Percentiles rank a stretch among this genome's conserved stretches.
phyloP scores from a whole-genome alignment of 345 rosid genomes.

The Ailanthus altissimus region DNA sequence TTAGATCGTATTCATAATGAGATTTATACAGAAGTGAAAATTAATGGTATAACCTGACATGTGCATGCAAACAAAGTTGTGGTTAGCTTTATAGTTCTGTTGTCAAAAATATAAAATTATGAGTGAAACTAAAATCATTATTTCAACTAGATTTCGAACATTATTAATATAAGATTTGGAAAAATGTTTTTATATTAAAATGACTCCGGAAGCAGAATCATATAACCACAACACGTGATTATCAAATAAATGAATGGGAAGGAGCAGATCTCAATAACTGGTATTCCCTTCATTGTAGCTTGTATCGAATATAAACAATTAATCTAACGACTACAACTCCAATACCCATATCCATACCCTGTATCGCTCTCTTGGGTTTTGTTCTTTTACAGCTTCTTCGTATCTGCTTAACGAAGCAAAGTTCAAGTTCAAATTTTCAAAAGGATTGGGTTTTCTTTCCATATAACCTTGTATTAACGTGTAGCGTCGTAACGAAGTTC shows the following conservation, averaged over 20 bases:
- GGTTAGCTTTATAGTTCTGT: not conserved
- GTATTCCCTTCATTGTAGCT: not conserved
- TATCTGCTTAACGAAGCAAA: too few relatives aligned
- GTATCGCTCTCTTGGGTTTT: slow-evolving; percentile 30
- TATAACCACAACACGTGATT: slow-evolving; percentile 26
- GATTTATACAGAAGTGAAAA: not conserved
- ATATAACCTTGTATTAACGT: not conserved
- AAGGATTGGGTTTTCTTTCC: not conserved
- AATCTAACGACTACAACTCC: not conserved
- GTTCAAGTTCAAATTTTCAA: slow-evolving; percentile 7
- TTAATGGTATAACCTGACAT: not conserved
- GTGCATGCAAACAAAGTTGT: not conserved
- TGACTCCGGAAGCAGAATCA: not conserved
- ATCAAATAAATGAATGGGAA: not conserved
- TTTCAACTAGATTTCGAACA: not conserved
- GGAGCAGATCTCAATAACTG: slow-evolving; percentile 1
- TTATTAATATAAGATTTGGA: not conserved
- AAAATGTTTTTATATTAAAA: not conserved
- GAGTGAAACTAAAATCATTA: not conserved
- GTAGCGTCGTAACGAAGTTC: slow-evolving; percentile 8
- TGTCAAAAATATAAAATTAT: not conserved
- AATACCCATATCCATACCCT: not conserved
- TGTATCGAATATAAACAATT: not conserved
- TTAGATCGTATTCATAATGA: too few relatives aligned
- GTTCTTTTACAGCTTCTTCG: too few relatives aligned